These are phyloP conservation scores for Backusella liffmaniae DNA, from an alignment of 192 early-diverging fungal species.

Conservation along the genomic window DNA sequence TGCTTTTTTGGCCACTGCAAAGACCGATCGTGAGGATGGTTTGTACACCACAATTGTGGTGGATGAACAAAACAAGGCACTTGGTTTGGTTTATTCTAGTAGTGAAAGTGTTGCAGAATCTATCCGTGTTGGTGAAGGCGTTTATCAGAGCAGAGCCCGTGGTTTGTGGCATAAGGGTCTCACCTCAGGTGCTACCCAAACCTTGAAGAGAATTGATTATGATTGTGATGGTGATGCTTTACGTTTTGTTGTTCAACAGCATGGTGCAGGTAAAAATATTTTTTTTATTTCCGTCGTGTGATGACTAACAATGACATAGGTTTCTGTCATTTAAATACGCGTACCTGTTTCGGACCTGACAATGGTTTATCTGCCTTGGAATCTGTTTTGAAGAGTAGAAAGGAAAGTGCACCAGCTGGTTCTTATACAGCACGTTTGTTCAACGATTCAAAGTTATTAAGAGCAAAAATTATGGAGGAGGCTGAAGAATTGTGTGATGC, in stretches of 20 bases:
- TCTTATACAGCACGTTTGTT: slow-evolving; percentile 93
- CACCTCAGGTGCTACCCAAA: slow-evolving; percentile 94
- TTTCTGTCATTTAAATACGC: slow-evolving; percentile 92
- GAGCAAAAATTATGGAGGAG: slow-evolving; percentile 95
- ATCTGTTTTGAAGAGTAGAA: slow-evolving; percentile 65
- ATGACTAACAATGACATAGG: slow-evolving; percentile 47
- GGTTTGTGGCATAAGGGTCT: slow-evolving; percentile 97
- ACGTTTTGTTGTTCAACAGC: slow-evolving; percentile 83
- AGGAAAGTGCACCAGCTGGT: slow-evolving; percentile 73
- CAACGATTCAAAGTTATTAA: slow-evolving; percentile 73
- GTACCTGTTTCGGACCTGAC: slow-evolving; percentile 88
- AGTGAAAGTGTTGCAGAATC: slow-evolving; percentile 78
- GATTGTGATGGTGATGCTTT: slow-evolving; percentile 94
- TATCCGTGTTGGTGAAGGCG: slow-evolving; percentile 75
- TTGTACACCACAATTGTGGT: slow-evolving; percentile 91
- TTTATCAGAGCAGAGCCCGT: slow-evolving; percentile 86
- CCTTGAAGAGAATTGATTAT: slow-evolving; percentile 67
- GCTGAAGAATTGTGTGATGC: slow-evolving; percentile 91
- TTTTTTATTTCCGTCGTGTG: not conserved
- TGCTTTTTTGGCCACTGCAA: slow-evolving; percentile 53
- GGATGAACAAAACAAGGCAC: slow-evolving; percentile 82
- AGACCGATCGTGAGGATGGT: slow-evolving; percentile 88
- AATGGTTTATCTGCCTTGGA: slow-evolving; percentile 75
- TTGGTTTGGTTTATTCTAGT: slow-evolving; percentile 95
- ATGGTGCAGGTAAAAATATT: slow-evolving; percentile 73